Evolutionary conservation across 1,139 yeast species (phyloP), one percentile per base, ranked within the genome.

Genomic region (Diutina scorzettiae): DNA sequence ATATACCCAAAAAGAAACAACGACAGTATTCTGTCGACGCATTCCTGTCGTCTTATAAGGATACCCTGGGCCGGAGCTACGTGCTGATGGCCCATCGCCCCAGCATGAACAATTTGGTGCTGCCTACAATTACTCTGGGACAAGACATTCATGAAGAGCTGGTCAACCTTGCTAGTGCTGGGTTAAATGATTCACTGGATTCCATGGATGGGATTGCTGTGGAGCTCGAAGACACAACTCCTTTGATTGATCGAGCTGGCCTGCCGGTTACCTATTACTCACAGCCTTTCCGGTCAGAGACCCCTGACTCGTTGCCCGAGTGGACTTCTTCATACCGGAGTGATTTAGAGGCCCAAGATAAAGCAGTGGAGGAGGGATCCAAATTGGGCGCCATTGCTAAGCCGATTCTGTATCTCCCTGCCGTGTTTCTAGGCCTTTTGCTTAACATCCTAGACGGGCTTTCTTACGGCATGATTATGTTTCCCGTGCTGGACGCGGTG

Each of bases 381-480:
- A n/a, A n/a, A n/a, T n/a, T n/a, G n/a, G n/a, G n/a, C n/a, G n/a
- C n/a, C 21, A 21, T 32, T n/a, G 20, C 14, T 27, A 5, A 5
- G 14, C 30, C 30, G 14, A 11, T 27, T 5, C 14, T 17, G 17
- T 78, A 71, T 52, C 45, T 78, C 2, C 93, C 94, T 0, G 80
- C 95, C 0, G 96, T 89, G 5, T 73, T 86, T 40, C 64, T 91
- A 36, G 98, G 98, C 0, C 69, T 87, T 0, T 62, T 91, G 41
- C 66, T 91, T 41, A 91, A 91, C 55, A 82, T 91, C 42, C 71
- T 91, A 43, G 98, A 91, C 60, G 98, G 95, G 0, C 69, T 91
- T 42, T 86, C 96, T 0, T 91, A 91, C 57, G 98, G 98, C 40
- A 89, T 91, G 96, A 89, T 91, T 54, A 77, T 91, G 68, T 91